Percentiles rank a stretch among this genome's conserved stretches.
Conservation (phyloP, 2,329 filamentous ascomycete species). For the Cercospora zeina region DNA sequence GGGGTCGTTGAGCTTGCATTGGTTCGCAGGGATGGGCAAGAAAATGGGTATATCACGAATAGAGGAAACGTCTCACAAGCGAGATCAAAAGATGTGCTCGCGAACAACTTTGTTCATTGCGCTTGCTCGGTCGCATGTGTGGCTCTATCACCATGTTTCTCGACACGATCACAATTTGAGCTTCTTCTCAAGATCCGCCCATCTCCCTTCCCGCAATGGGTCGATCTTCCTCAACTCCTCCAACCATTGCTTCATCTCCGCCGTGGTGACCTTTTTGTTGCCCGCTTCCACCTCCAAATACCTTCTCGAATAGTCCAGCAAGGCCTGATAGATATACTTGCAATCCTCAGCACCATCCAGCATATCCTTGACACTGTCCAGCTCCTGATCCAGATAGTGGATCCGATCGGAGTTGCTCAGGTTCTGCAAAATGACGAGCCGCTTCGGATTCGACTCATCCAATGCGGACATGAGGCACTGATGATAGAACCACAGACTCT, state of each 20-base stretch:
- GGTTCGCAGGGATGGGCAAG: neutral
- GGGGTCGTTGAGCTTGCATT: neutral
- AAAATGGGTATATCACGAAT: neutral
- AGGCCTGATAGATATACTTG: conserved; percentile 87
- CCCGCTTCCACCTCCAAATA: conserved; percentile 52
- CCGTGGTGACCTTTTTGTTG: conserved; percentile 46
- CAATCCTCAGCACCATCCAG: conserved; percentile 64
- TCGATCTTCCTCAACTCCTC: conserved; percentile 68
- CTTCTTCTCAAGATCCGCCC: conserved; percentile 66
- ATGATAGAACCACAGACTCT: conserved; percentile 97
- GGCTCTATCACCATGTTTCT: neutral
- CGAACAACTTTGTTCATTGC: neutral
- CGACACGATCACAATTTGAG: conserved; percentile 42
- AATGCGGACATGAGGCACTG: conserved; percentile 74
- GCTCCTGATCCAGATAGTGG: conserved; percentile 67
- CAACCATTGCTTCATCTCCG: conserved; percentile 57
- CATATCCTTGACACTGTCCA: conserved; percentile 71
- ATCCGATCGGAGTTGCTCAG: conserved; percentile 63
- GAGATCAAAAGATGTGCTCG: neutral
- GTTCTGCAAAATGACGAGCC: conserved; percentile 59
- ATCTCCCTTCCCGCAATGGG: conserved; percentile 71
- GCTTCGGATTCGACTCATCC: conserved; percentile 54
- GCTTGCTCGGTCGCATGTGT: neutral
- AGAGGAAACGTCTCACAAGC: neutral
- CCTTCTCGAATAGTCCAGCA: conserved; percentile 73